phyloP scores from a whole-genome alignment of 83 land plant species.

The Picea abies region DNA sequence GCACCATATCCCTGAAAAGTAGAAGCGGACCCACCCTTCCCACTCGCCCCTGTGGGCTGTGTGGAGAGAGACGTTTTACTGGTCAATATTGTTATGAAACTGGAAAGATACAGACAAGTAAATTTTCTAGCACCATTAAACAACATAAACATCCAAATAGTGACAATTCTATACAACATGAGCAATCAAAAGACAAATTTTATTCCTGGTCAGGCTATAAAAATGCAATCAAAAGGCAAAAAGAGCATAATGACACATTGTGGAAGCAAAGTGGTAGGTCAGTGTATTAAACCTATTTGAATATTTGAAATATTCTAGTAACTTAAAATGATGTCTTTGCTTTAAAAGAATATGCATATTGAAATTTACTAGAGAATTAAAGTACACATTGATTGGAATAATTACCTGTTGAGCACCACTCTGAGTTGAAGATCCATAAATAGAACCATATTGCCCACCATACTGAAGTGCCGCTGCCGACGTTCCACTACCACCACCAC shows the following conservation, averaged over 20 bases:
- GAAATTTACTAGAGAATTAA: not conserved
- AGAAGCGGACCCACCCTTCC: constrained; percentile 37
- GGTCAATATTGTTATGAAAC: not conserved
- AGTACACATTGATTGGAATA: not conserved
- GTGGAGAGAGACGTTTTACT: not conserved
- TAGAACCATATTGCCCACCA: constrained; percentile 67
- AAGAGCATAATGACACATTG: too few relatives aligned
- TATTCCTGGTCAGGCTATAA: too few relatives aligned
- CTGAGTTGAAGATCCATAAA: constrained; percentile 57
- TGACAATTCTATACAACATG: too few relatives aligned
- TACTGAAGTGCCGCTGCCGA: constrained; percentile 30
- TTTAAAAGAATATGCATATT: not conserved
- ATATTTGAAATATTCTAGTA: too few relatives aligned
- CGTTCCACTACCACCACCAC: constrained; percentile 12
- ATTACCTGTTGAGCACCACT: constrained; percentile 52
- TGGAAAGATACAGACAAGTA: not conserved
- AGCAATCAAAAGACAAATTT: too few relatives aligned
- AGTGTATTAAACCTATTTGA: too few relatives aligned
- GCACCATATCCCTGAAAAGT: constrained; percentile 38
- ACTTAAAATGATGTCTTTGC: too few relatives aligned
- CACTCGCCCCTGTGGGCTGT: constrained; percentile 36
- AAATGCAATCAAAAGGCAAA: too few relatives aligned
- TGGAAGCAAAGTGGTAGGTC: too few relatives aligned
- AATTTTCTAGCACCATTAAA: too few relatives aligned
- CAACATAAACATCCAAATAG: too few relatives aligned